phyloP scores from a whole-genome alignment of 2,329 filamentous ascomycete species.

The Coccinonectria pachysandricola region DNA sequence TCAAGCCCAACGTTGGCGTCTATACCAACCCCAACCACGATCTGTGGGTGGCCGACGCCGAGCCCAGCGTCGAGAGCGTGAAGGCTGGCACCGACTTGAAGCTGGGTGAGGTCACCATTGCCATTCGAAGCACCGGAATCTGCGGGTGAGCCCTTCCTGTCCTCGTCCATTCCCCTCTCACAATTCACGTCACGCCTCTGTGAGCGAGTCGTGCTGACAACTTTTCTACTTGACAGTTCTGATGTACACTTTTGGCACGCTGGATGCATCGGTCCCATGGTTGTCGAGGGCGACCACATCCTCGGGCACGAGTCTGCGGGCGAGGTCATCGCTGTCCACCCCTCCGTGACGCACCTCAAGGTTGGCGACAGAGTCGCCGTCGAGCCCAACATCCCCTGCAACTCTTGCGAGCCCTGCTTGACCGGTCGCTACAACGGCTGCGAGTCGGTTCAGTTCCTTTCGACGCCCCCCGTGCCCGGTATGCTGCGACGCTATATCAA shows the following conservation, averaged over 20 bases:
- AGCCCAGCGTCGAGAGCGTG: conserved; percentile 66
- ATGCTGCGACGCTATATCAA: conserved; percentile 87
- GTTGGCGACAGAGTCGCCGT: conserved; percentile 86
- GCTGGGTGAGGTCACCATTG: conserved; percentile 76
- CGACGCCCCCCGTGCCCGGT: conserved; percentile 80
- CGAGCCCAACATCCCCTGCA: conserved; percentile 90
- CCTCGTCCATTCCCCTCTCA: conserved; percentile 2
- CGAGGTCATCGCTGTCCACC: conserved; percentile 69
- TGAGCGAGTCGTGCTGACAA: no score
- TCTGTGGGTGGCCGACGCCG: conserved; percentile 74
- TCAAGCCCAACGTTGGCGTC: conserved; percentile 85
- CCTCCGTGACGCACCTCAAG: conserved; percentile 67
- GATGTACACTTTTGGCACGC: conserved; percentile 98
- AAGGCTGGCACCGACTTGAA: conserved; percentile 57
- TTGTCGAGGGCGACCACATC: conserved; percentile 80
- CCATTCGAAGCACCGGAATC: conserved; percentile 89
- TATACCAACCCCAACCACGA: conserved; percentile 92
- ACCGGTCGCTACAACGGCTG: conserved; percentile 95
- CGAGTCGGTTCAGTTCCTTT: conserved; percentile 74
- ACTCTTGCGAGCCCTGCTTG: conserved; percentile 79
- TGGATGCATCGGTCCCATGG: conserved; percentile 92
- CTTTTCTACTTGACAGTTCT: conserved; percentile 52
- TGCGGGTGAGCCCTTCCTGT: conserved; percentile 56
- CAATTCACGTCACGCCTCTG: conserved; percentile 3
- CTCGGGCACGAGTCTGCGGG: conserved; percentile 91